Base-by-base conservation (phyloP, 2,329 filamentous ascomycete species). In the Pseudogymnoascus sp. region DNA sequence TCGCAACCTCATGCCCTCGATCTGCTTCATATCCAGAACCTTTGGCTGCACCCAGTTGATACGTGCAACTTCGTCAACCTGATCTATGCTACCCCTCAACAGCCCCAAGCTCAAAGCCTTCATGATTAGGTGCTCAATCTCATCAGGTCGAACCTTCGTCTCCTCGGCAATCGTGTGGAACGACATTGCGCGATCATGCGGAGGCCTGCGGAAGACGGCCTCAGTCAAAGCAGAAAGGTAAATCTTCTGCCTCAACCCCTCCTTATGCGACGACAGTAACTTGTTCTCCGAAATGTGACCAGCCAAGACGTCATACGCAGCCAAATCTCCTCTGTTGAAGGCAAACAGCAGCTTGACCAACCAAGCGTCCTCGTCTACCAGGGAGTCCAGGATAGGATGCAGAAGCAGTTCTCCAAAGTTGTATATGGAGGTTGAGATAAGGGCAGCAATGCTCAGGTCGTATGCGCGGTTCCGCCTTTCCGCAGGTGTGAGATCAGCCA, bases 11-110 rank as follows among this genome's bases (percentile, higher is more conserved):
- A 99, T 97, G 71, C 88, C 90, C 71, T 89, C 90, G 70, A 99
- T 96, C 80, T 97, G 95, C 76, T 86, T 87, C 86, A 93, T 91
- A 75, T 97, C 95, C 68, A 99, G 79, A 33, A 99, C 93, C 83
- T 97, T 97, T 21, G 95, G 95, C 79, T 99, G 95, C 64, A 99
- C 95, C 95, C 95, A 99, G 71, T 93, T 93, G 77, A 99, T 97
- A 74, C 93, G 87, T 45, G 95, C 95, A 68, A 97, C 87, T 76
- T 93, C 88, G 58, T 91, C 91, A 33, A 99, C 95, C 79, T 99
- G 93, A 75, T 99, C 95, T 71, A 99, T 97, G 63, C 90, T 95
- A 52, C 95, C 95, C 69, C 89, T 85, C 69, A 99, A 80, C 69
- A 99, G 80, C 0, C 95, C 95, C 69, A 99, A 78, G 72, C 93